A percentile compares a stretch with the other conserved stretches of the same genome.
Conservation (phyloP, 2,329 filamentous ascomycete species). For the Aspergillus sp. region DNA sequence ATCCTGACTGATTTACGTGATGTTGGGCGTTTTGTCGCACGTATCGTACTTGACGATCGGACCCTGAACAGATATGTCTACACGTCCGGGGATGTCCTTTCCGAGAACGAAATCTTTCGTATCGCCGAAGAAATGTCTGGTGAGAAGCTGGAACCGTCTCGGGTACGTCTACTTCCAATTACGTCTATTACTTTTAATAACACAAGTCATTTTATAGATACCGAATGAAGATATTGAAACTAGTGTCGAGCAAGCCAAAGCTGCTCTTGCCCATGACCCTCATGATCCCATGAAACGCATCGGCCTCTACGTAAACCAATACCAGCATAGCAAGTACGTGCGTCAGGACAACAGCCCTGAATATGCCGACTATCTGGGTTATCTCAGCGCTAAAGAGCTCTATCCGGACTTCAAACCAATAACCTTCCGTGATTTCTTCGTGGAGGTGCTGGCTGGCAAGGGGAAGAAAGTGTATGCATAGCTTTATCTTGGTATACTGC, state of each 20-base stretch:
- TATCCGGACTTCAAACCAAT: slow-evolving; percentile 45
- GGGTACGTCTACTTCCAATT: not conserved
- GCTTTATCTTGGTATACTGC: no score
- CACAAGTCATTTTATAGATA: no score
- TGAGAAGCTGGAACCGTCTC: slow-evolving; percentile 30
- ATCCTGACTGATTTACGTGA: slow-evolving; percentile 48
- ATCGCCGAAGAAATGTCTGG: slow-evolving; percentile 45
- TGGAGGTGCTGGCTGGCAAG: no score
- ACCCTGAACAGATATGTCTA: slow-evolving; percentile 49
- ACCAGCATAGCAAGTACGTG: slow-evolving; percentile 27
- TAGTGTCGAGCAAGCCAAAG: not conserved
- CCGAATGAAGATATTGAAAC: not conserved
- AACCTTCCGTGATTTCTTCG: no score
- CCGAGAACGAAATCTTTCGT: slow-evolving; percentile 41
- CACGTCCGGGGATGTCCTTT: slow-evolving; percentile 42
- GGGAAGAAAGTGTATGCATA: no score
- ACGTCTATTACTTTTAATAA: not conserved
- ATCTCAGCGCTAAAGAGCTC: slow-evolving; percentile 48
- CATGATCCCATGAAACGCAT: not conserved
- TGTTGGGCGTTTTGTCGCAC: slow-evolving; percentile 48
- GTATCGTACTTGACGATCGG: slow-evolving; percentile 48
- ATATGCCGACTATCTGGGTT: slow-evolving; percentile 51
- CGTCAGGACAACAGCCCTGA: slow-evolving; percentile 51
- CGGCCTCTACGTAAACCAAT: not conserved
- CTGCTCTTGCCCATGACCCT: not conserved